Conservation (phyloP, 768 basidiomycete species). For the Lactarius quietus region DNA sequence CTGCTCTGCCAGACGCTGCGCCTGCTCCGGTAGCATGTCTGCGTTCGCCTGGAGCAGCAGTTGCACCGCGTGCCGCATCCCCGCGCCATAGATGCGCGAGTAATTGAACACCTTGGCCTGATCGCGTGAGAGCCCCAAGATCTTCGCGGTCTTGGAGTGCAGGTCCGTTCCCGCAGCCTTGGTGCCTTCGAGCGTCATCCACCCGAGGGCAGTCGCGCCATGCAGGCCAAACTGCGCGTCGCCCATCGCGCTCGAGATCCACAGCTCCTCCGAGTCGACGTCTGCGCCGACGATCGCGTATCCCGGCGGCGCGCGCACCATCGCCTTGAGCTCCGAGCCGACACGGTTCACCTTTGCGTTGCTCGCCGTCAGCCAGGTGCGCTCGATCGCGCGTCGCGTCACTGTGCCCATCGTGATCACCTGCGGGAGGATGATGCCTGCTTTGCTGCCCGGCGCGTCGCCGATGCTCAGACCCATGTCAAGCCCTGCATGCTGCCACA, state of each 20-base stretch:
- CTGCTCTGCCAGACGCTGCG: slow-evolving; percentile 75
- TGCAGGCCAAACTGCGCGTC: slow-evolving; percentile 97
- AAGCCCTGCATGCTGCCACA: slow-evolving; percentile 61
- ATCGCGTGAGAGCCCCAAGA: slow-evolving; percentile 89
- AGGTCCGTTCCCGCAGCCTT: slow-evolving; percentile 93
- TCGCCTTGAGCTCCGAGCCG: slow-evolving; percentile 97
- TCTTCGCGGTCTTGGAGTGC: slow-evolving; percentile 93
- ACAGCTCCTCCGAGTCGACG: slow-evolving; percentile 97
- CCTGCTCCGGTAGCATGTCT: slow-evolving; percentile 70
- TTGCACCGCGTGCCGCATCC: slow-evolving; percentile 88
- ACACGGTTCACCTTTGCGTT: slow-evolving; percentile 98
- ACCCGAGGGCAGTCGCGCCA: slow-evolving; percentile 94
- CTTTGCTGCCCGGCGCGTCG: slow-evolving; percentile 42
- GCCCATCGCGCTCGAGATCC: slow-evolving; percentile 99
- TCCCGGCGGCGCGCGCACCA: slow-evolving; percentile 92
- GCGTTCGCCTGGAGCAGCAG: slow-evolving; percentile 84
- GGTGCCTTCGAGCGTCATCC: slow-evolving; percentile 99
- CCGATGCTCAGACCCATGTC: slow-evolving; percentile 49
- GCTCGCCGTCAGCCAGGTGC: slow-evolving; percentile 96
- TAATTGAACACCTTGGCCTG: slow-evolving; percentile 99
- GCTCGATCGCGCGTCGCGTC: slow-evolving; percentile 95
- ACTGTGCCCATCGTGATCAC: slow-evolving; percentile 99
- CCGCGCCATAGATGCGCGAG: slow-evolving; percentile 97
- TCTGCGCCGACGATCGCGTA: slow-evolving; percentile 97
- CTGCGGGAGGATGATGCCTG: slow-evolving; percentile 93